Percentiles rank a stretch among this genome's conserved stretches.
phyloP scores from a whole-genome alignment of 140 eudicot genomes.

The Cichorium intybus region DNA sequence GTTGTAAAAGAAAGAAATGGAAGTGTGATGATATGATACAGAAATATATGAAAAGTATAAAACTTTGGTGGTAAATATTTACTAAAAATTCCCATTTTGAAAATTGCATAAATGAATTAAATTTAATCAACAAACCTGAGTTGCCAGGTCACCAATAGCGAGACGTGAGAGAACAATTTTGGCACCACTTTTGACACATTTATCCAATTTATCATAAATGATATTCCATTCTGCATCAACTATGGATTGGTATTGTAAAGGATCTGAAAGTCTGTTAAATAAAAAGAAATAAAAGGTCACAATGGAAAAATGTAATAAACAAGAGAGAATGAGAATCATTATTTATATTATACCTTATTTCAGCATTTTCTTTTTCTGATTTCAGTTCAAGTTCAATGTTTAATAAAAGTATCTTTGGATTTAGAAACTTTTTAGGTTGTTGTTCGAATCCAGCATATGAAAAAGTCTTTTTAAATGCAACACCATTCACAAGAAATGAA shows the following conservation, averaged over 20 bases:
- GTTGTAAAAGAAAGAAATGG: no score
- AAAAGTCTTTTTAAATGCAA: slow-evolving; percentile 95
- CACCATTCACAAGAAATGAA: slow-evolving; percentile 94
- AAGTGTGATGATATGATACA: no score
- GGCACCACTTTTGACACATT: slow-evolving; percentile 92
- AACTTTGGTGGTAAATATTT: no score
- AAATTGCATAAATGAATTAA: no score
- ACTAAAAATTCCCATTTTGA: no score
- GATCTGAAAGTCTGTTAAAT: slow-evolving; percentile 75
- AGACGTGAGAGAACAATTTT: slow-evolving; percentile 90
- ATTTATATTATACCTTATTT: no score
- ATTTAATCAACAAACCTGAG: no score
- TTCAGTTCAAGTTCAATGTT: slow-evolving; percentile 95
- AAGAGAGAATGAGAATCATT: no score
- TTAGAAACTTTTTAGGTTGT: slow-evolving; percentile 86
- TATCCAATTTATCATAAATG: slow-evolving; percentile 93
- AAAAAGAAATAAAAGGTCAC: neutral
- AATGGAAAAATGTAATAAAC: neutral
- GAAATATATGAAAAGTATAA: no score
- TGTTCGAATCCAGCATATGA: slow-evolving; percentile 99
- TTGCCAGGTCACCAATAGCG: slow-evolving; percentile 96
- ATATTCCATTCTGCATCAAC: slow-evolving; percentile 99
- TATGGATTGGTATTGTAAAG: slow-evolving; percentile 91
- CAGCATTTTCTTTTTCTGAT: slow-evolving; percentile 99
- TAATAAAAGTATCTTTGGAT: slow-evolving; percentile 78